phyloP scores from a whole-genome alignment of 208 protist species.

The Trypanosoma congolense region DNA sequence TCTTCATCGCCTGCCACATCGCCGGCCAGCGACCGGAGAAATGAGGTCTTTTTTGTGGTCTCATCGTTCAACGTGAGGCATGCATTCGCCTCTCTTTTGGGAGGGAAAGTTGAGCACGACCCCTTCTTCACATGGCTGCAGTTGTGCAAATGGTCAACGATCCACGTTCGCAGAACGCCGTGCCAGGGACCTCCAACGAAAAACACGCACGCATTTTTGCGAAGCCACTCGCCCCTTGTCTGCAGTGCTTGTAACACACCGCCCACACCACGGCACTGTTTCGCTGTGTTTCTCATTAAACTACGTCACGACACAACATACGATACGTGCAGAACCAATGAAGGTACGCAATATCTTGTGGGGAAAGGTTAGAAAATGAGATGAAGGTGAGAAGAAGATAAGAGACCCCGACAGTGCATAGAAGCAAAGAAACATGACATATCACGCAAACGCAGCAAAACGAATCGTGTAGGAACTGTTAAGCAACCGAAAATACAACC shows the following conservation, averaged over 20 bases:
- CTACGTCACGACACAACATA: conserved; percentile 3
- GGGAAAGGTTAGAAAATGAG: too few relatives aligned
- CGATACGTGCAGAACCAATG: too few relatives aligned
- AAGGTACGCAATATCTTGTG: too few relatives aligned
- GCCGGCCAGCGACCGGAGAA: not conserved
- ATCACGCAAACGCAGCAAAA: too few relatives aligned
- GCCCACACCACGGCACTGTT: not conserved
- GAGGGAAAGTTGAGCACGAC: not conserved
- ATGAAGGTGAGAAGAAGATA: too few relatives aligned
- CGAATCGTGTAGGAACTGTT: too few relatives aligned
- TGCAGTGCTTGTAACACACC: conserved; percentile 10
- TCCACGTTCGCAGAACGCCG: conserved; percentile 5
- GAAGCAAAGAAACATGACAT: too few relatives aligned
- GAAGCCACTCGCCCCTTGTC: conserved; percentile 16
- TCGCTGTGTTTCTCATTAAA: conserved; percentile 2
- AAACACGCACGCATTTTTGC: conserved; percentile 8
- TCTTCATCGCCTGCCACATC: not conserved
- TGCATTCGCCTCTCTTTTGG: too few relatives aligned
- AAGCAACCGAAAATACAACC: too few relatives aligned
- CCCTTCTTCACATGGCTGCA: not conserved
- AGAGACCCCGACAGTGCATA: too few relatives aligned
- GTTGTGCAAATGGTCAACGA: conserved; percentile 1
- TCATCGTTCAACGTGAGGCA: too few relatives aligned
- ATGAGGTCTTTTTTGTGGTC: not conserved
- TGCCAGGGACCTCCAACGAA: conserved; percentile 19